Conservation (phyloP, 805 yeast genomes). For the Torulaspora maleeae region DNA sequence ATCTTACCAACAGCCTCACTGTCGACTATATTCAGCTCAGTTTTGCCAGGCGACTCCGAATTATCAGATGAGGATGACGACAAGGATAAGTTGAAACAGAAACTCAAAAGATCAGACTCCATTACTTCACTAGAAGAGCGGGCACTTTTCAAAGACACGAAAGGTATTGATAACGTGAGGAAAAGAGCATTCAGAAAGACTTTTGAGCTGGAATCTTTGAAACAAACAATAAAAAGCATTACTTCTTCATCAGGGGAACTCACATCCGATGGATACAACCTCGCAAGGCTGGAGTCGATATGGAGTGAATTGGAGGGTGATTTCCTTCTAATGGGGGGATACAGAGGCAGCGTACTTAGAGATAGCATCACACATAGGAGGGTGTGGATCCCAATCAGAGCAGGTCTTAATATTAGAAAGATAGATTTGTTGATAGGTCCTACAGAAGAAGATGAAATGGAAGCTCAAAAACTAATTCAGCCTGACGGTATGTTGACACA, state of each 20-base stretch:
- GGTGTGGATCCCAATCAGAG: slow-evolving; percentile 84
- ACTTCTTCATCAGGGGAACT: slow-evolving; percentile 21
- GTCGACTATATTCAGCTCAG: slow-evolving; percentile 14
- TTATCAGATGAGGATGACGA: background rate
- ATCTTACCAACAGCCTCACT: slow-evolving; percentile 16
- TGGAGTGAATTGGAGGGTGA: slow-evolving; percentile 70
- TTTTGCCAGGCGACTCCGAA: slow-evolving; percentile 14
- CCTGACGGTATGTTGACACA: slow-evolving; percentile 78
- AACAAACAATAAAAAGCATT: slow-evolving; percentile 22
- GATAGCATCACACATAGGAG: slow-evolving; percentile 60
- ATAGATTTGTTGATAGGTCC: slow-evolving; percentile 73
- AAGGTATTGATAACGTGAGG: slow-evolving; percentile 62
- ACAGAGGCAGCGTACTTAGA: slow-evolving; percentile 73
- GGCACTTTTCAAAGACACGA: slow-evolving; percentile 46
- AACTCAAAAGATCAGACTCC: slow-evolving; percentile 48
- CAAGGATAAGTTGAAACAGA: slow-evolving; percentile 25
- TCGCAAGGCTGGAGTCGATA: slow-evolving; percentile 38
- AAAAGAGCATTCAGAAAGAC: slow-evolving; percentile 65
- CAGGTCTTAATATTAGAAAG: slow-evolving; percentile 70
- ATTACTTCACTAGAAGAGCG: slow-evolving; percentile 63
- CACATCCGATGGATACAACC: slow-evolving; percentile 27
- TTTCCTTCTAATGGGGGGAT: slow-evolving; percentile 79
- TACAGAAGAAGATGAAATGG: slow-evolving; percentile 58
- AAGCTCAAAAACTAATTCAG: slow-evolving; percentile 48
- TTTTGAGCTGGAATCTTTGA: slow-evolving; percentile 44